These are phyloP conservation scores for Uronychia setigera DNA, from an alignment of 73 alveolate genomes.

Conservation along the genomic window DNA sequence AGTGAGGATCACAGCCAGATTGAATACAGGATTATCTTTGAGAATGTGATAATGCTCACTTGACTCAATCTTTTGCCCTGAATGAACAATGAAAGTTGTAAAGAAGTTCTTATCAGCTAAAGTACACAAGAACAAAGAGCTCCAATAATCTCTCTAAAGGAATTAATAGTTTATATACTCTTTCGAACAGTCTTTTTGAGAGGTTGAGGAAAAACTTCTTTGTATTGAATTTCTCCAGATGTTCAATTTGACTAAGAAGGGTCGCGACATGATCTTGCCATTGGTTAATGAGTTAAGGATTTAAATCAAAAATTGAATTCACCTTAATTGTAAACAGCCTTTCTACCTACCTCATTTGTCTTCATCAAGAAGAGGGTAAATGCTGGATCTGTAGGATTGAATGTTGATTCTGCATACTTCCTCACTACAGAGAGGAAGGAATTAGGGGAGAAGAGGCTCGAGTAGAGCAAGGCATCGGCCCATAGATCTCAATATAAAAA, in stretches of 20 bases:
- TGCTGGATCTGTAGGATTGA: neutral
- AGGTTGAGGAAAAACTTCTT: neutral
- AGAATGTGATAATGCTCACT: neutral
- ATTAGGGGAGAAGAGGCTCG: neutral
- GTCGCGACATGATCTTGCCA: neutral
- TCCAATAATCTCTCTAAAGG: neutral
- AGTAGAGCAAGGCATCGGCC: neutral
- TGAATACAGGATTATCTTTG: neutral
- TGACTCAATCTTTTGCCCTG: neutral
- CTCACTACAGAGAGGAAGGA: neutral
- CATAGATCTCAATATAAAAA: neutral
- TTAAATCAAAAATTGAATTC: neutral
- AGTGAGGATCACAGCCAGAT: neutral
- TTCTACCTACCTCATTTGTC: neutral
- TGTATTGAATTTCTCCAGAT: neutral
- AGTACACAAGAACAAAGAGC: neutral
- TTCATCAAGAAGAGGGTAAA: neutral
- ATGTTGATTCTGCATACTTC: neutral
- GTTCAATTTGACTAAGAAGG: neutral
- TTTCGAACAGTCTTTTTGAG: neutral
- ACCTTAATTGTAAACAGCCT: no score
- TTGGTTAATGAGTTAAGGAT: neutral
- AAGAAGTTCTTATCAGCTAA: neutral
- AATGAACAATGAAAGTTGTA: neutral
- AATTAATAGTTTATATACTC: neutral